Percentiles rank a stretch among this genome's conserved stretches.
phyloP scores from a whole-genome alignment of 495 filamentous ascomycete species.

The Trichoderma parareesei region DNA sequence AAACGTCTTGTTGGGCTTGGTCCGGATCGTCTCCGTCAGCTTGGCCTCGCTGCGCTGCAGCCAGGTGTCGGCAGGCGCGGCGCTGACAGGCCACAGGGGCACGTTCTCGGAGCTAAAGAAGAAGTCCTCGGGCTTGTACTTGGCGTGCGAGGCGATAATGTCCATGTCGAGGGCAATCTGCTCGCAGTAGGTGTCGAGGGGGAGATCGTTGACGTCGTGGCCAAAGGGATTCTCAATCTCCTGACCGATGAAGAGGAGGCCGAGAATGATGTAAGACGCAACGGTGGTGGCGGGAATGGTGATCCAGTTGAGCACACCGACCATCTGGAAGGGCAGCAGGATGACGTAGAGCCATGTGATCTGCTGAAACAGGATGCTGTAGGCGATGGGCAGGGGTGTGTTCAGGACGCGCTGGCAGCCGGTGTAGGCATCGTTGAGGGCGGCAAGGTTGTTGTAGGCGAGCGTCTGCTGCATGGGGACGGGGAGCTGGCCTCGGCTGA shows the following conservation, averaged over 20 bases:
- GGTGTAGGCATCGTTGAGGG: slow-evolving; percentile 64
- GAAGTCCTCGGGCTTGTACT: slow-evolving; percentile 51
- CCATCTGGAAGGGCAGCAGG: slow-evolving; percentile 78
- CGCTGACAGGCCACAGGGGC: slow-evolving; percentile 61
- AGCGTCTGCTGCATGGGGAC: slow-evolving; percentile 41
- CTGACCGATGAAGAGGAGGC: slow-evolving; percentile 74
- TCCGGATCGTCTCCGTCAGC: slow-evolving; percentile 31
- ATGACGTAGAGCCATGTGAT: slow-evolving; percentile 85
- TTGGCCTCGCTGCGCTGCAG: slow-evolving; percentile 43
- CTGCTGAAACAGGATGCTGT: slow-evolving; percentile 77
- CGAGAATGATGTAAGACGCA: slow-evolving; percentile 81
- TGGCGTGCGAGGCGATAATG: slow-evolving; percentile 52
- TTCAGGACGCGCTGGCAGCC: slow-evolving; percentile 75
- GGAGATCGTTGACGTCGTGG: slow-evolving; percentile 78
- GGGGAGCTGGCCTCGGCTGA: slow-evolving; percentile 46
- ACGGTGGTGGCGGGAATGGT: slow-evolving; percentile 79
- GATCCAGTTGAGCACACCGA: slow-evolving; percentile 52
- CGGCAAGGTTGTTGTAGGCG: slow-evolving; percentile 42
- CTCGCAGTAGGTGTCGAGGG: slow-evolving; percentile 67
- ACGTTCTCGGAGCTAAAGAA: slow-evolving; percentile 49
- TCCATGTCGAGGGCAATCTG: slow-evolving; percentile 67
- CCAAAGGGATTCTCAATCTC: slow-evolving; percentile 91
- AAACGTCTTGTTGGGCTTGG: slow-evolving; percentile 31
- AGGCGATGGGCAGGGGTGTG: slow-evolving; percentile 77
- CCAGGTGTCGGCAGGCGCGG: slow-evolving; percentile 52